Conservation (phyloP, 805 yeast species). For the Yarrowia phangngaensis region DNA sequence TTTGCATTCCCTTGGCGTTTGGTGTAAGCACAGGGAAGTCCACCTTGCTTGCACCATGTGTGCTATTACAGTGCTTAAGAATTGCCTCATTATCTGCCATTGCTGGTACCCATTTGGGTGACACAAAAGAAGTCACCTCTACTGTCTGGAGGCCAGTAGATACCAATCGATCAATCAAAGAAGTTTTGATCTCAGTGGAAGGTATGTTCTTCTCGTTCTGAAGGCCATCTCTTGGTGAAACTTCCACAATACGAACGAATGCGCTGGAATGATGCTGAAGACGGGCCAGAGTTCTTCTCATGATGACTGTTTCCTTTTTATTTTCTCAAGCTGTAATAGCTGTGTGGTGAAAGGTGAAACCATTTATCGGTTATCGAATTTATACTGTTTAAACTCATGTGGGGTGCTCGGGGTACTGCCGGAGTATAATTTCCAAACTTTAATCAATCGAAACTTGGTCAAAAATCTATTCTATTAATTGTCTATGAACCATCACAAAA, state of each 20-base stretch:
- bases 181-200: slow-evolving; percentile 34
- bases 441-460: too few species aligned
- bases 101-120: slow-evolving; percentile 41
- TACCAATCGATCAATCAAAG: slow-evolving; percentile 35
- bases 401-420: slow-evolving; percentile 22
- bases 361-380: slow-evolving; percentile 21
- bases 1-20: slow-evolving; percentile 36
- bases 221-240: slow-evolving; percentile 39
- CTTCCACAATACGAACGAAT: slow-evolving; percentile 36
- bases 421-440: too few species aligned
- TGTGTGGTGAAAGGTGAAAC: not conserved
- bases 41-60: slow-evolving; percentile 12
- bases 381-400: slow-evolving; percentile 18
- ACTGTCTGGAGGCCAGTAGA: slow-evolving; percentile 33
- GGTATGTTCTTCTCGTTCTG: slow-evolving; percentile 36
- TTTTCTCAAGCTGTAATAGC: not conserved
- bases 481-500: not conserved
- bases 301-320: not conserved
- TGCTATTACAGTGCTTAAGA: slow-evolving; percentile 13
- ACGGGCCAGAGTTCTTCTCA: slow-evolving; percentile 26
- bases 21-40: slow-evolving; percentile 37
- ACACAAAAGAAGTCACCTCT: slow-evolving; percentile 38
- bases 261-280: slow-evolving; percentile 22
- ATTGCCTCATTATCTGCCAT: slow-evolving; percentile 37
- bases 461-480: not conserved